Evolutionary conservation across 202 grass and related monocot species (phyloP), one percentile per base, ranked within the genome.

Genomic region (Setaria viridis): DNA sequence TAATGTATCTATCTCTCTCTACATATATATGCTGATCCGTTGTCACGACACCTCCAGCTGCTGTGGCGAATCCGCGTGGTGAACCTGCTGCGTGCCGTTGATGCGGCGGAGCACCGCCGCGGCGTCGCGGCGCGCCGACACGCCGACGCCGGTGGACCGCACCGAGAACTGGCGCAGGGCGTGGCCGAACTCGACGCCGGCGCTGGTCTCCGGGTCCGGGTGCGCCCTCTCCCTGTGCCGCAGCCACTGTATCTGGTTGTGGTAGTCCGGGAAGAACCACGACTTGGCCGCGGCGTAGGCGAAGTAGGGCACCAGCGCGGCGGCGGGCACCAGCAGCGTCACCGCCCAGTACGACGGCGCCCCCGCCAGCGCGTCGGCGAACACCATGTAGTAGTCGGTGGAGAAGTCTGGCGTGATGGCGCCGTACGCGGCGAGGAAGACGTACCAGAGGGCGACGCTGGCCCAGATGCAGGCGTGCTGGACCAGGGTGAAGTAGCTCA

Each of bases 391-490:
- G 86, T 81, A 89, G 7, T 78, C 89, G 14, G 82, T 86, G 0
- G 93, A 94, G 71, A 94, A 89, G 7, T 69, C 15, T 0, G 93
- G 91, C 41, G 81, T 90, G 43, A 92, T 89, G 13, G 89, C 88
- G 32, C 93, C 95, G 48, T 94, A 98, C 7, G 57, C 84, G 0
- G 92, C 37, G 9, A 98, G 93, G 84, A 98, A 98, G 11, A 98
- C 5, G 62, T 94, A 92, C 95, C 95, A 98, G 3, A 92, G 80
- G 1, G 71, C 86, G 19, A 94, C 62, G 65, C 95, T 76, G 15
- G 56, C 82, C 93, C 95, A 95, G 65, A 98, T 92, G 87, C 92
- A 88, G 11, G 86, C 42, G 78, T 98, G 95, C 60, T 98, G 95
- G 7, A 98, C 83, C 67, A 91, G 86, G 4, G 95, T 95, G 83